A percentile compares a stretch with the other conserved stretches of the same genome.
phyloP scores from a whole-genome alignment of 345 rosid genomes.

The Eucalyptus victrix region DNA sequence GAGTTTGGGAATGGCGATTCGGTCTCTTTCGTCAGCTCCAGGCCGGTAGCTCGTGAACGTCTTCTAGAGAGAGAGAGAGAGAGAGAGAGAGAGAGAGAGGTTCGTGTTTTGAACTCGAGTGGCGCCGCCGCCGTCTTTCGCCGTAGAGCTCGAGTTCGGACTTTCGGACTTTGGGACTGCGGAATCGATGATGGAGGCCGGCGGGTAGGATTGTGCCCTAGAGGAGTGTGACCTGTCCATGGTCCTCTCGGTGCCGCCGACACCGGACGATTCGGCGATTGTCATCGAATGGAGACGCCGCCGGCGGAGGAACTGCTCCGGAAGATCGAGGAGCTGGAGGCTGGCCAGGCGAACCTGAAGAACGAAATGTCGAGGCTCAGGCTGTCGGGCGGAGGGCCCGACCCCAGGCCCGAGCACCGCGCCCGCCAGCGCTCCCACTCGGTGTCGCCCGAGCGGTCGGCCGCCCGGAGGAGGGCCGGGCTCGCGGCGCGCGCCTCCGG shows the following conservation, averaged over 20 bases:
- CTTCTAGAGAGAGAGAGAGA: neutral
- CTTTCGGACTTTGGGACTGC: neutral
- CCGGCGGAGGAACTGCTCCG: slow-evolving; percentile 66
- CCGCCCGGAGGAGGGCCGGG: slow-evolving; percentile 24
- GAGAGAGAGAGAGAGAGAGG: neutral
- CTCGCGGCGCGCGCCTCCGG: slow-evolving; percentile 2
- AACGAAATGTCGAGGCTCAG: slow-evolving; percentile 73
- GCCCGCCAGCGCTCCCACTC: slow-evolving; percentile 50
- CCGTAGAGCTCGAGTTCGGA: neutral
- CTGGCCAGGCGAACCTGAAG: slow-evolving; percentile 69
- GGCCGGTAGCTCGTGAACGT: neutral
- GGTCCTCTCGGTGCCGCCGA: neutral
- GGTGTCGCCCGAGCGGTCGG: slow-evolving; percentile 56
- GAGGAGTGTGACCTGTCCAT: neutral
- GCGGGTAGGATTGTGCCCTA: neutral
- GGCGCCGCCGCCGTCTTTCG: neutral
- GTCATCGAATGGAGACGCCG: slow-evolving; percentile 38
- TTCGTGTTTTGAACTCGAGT: neutral
- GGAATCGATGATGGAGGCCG: neutral
- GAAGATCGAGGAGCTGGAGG: slow-evolving; percentile 88
- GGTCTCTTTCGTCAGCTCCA: neutral
- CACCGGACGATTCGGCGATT: neutral
- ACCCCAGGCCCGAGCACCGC: slow-evolving; percentile 5
- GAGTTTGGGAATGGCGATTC: neutral
- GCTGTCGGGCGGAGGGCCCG: slow-evolving; percentile 8